A percentile compares a stretch with the other conserved stretches of the same genome.
phyloP scores from a whole-genome alignment of 352 stramenopile genomes.

The Phytopythium montanum region DNA sequence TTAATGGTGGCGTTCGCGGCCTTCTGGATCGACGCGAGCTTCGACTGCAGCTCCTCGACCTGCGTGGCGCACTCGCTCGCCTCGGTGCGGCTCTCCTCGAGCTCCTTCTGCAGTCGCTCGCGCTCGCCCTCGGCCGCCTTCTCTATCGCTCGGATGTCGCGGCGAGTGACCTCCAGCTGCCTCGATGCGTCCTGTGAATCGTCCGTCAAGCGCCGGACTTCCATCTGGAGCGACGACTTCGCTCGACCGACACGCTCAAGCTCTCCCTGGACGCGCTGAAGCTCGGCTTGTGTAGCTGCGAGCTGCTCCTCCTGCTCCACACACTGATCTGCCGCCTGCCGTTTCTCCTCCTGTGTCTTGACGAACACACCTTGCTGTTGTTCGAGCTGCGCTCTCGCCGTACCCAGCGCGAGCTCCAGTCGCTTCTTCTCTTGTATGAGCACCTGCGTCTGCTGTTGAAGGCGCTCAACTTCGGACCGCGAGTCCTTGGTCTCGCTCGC shows the following conservation, averaged over 20 bases:
- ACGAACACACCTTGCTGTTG: conserved; percentile 23
- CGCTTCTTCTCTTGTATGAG: conserved; percentile 37
- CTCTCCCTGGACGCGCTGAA: conserved; percentile 28
- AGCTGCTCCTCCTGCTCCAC: conserved; percentile 32
- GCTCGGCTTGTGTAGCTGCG: conserved; percentile 12
- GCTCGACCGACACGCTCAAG: conserved; percentile 35
- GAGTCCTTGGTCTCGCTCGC: conserved; percentile 32
- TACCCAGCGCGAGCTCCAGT: conserved; percentile 22
- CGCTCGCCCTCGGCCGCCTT: conserved; percentile 34
- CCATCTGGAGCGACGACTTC: conserved; percentile 47
- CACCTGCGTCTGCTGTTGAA: conserved; percentile 29
- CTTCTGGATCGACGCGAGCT: conserved; percentile 67
- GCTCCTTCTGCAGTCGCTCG: conserved; percentile 42
- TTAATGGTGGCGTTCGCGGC: conserved; percentile 79
- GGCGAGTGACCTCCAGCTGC: conserved; percentile 57
- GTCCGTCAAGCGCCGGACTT: conserved; percentile 48
- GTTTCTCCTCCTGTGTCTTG: conserved; percentile 32
- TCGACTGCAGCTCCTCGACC: conserved; percentile 56
- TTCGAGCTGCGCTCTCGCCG: conserved; percentile 25
- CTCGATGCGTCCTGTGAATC: conserved; percentile 55
- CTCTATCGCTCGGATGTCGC: conserved; percentile 43
- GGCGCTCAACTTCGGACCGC: conserved; percentile 34
- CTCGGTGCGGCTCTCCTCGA: conserved; percentile 41
- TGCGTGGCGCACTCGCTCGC: conserved; percentile 29
- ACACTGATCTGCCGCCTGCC: conserved; percentile 9